Evolutionary conservation across 345 rosid species (phyloP), one percentile per base, ranked within the genome.

Genomic region (Limnanthes douglasii): DNA sequence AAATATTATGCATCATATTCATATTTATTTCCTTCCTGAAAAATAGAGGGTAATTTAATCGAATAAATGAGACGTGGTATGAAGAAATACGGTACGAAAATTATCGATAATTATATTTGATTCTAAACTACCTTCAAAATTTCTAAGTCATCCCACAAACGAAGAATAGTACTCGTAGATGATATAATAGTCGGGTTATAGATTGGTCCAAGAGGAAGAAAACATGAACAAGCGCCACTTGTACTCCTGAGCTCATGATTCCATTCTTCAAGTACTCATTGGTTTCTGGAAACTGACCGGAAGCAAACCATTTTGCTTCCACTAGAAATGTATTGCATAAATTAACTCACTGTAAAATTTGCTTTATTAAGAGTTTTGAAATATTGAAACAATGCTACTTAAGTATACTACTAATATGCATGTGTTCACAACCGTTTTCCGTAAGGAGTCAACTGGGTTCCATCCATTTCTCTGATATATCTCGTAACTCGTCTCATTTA

Each of bases 61-160:
- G n/a, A n/a, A n/a, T n/a, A n/a, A n/a, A n/a, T 11, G 32, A 32
- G 21, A 17, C 19, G 23, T 2, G 15, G 31, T 38, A 10, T 21
- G 1, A 24, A 31, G 25, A 21, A 13, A 29, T 21, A 15, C 37
- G n/a, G n/a, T n/a, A n/a, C n/a, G n/a, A n/a, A n/a, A n/a, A n/a
- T n/a, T 21, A 48, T 12, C 8, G 17, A 38, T 15, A 11, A 38
- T 13, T 35, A 16, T 46, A 10, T 23, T 18, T 25, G 5, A 24
- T n/a, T 21, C 16, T 16, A 1, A 3, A 35, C 1, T 44, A 63
- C 90, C 68, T 68, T 39, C 28, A 77, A 70, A 52, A 63, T 71
- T 56, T 78, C 78, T 18, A 73, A 53, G 37, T 72, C 73, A 49
- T 79, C 78, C 73, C 75, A 74, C 0, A 68, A 68, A 6, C 73